phyloP scores from a whole-genome alignment of 176 grass and related monocot species.

The Themeda triandra region DNA sequence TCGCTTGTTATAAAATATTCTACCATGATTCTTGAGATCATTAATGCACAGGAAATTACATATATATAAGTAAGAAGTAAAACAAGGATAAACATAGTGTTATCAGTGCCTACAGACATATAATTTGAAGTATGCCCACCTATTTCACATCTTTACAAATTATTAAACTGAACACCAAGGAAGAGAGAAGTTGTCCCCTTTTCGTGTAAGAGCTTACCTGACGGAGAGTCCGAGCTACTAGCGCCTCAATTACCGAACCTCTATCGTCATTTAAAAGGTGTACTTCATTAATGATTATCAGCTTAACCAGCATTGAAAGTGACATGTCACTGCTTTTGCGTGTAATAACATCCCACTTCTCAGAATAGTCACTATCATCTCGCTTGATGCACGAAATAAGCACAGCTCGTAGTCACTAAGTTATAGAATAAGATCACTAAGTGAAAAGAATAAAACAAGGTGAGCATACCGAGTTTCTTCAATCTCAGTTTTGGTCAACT shows the following conservation, averaged over 20 bases:
- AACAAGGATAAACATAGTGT: slow-evolving; percentile 10
- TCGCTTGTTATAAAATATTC: too few relatives aligned
- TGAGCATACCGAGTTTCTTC: slow-evolving; percentile 69
- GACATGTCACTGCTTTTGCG: too few relatives aligned
- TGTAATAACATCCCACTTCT: too few relatives aligned
- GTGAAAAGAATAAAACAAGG: slow-evolving; percentile 20
- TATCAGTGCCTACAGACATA: background rate
- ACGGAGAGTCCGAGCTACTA: slow-evolving; percentile 91
- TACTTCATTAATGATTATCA: slow-evolving; percentile 97
- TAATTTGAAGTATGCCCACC: slow-evolving; percentile 1
- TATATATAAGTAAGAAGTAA: slow-evolving; percentile 14
- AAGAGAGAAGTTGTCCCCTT: background rate
- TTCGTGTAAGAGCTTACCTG: slow-evolving; percentile 49
- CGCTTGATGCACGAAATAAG: slow-evolving; percentile 21
- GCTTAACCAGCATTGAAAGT: slow-evolving; percentile 93
- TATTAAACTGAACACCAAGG: slow-evolving; percentile 17
- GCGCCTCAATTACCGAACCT: slow-evolving; percentile 93
- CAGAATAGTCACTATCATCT: too few relatives aligned
- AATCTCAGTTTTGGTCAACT: slow-evolving; percentile 83
- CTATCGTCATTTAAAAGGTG: slow-evolving; percentile 98
- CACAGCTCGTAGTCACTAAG: slow-evolving; percentile 6
- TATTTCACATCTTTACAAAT: slow-evolving; percentile 12
- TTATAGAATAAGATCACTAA: background rate
- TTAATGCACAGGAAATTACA: background rate
- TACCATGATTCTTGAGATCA: slow-evolving; percentile 9